Conservation (phyloP, 208 protist genomes). For the Entamoeba invadens region DNA sequence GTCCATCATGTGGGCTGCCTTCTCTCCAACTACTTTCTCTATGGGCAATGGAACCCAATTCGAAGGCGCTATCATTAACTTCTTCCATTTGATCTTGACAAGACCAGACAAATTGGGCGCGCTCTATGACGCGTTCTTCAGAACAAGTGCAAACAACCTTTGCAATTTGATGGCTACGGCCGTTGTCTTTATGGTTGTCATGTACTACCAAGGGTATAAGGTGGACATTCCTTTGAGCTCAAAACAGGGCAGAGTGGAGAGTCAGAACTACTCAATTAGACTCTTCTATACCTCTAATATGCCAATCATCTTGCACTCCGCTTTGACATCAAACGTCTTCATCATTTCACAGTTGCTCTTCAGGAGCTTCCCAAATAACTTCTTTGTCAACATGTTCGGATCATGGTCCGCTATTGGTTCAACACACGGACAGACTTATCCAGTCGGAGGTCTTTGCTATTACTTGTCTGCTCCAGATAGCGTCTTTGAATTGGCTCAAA, state of each 20-base stretch:
- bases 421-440: slow-evolving; percentile 48
- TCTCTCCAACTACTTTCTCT: slow-evolving; percentile 92
- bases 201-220: slow-evolving; percentile 97
- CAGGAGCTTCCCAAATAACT: slow-evolving; percentile 77
- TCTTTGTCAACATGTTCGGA: slow-evolving; percentile 12
- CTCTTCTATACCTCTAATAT: no score
- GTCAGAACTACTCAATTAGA: no score
- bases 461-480: slow-evolving; percentile 87
- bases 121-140: slow-evolving; percentile 94
- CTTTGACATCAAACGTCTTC: slow-evolving; percentile 94
- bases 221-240: slow-evolving; percentile 76
- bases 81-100: slow-evolving; percentile 89
- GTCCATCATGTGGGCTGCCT: slow-evolving; percentile 97
- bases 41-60: no score
- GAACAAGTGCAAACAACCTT: slow-evolving; percentile 93
- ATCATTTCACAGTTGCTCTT: slow-evolving; percentile 98
- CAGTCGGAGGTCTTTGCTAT: slow-evolving; percentile 89
- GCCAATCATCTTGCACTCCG: no score
- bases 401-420: slow-evolving; percentile 32
- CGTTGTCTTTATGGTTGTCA: slow-evolving; percentile 91
- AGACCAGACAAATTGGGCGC: slow-evolving; percentile 80
- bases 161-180: slow-evolving; percentile 95
- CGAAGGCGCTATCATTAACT: slow-evolving; percentile 94
- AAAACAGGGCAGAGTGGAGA: no score
- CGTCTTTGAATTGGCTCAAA: slow-evolving; percentile 53